Percentiles rank a stretch among this genome's conserved stretches.
Evolutionary conservation across 768 basidiomycete genomes (phyloP).

Genomic region (Kwoniella pini): DNA sequence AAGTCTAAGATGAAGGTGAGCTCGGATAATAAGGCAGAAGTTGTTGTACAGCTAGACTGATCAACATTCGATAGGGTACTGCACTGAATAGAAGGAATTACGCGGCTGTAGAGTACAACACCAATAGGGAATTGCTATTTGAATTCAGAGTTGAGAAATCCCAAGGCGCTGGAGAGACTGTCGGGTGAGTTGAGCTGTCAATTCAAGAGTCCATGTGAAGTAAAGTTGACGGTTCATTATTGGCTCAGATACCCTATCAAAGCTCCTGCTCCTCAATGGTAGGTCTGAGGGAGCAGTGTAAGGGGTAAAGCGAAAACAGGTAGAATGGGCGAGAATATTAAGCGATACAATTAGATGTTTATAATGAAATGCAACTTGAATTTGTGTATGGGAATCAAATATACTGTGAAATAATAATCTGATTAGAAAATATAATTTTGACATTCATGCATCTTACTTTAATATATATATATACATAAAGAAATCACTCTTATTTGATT

Average conservation of each 20-base stretch:
- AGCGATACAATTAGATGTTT: too few relatives aligned
- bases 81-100: constrained; percentile 68
- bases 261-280: constrained; percentile 29
- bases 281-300: neutral
- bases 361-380: too few relatives aligned
- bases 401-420: too few relatives aligned
- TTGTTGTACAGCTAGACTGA: neutral
- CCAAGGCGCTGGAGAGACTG: constrained; percentile 78
- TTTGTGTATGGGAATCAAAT: too few relatives aligned
- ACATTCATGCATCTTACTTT: too few relatives aligned
- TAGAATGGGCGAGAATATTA: too few relatives aligned
- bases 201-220: neutral
- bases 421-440: too few relatives aligned
- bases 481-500: too few relatives aligned
- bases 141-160: constrained; percentile 82
- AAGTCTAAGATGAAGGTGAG: constrained; percentile 65
- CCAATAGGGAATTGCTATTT: constrained; percentile 69
- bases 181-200: constrained; percentile 60
- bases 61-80: too few relatives aligned
- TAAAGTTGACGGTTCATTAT: neutral
- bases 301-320: too few relatives aligned
- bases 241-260: constrained; percentile 26
- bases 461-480: too few relatives aligned
- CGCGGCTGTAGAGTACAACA: constrained; percentile 66
- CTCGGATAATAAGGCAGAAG: too few relatives aligned